These are phyloP conservation scores for Ceriops decandra DNA, from an alignment of 345 rosid species.

Conservation along the genomic window DNA sequence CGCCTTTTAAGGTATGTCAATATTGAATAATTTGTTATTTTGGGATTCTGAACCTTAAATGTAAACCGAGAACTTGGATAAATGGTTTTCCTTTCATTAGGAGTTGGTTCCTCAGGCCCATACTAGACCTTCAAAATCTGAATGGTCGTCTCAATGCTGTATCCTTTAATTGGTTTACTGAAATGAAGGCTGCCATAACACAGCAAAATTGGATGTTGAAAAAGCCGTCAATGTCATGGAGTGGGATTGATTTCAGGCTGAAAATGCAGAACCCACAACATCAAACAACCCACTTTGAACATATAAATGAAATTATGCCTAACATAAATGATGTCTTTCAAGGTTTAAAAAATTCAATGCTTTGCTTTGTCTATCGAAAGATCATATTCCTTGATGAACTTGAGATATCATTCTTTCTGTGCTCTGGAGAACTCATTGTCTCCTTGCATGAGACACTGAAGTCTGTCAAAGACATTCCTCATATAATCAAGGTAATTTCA, in stretches of 20 bases:
- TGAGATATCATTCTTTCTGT: slow-evolving; percentile 81
- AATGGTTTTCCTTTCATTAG: slow-evolving; percentile 40
- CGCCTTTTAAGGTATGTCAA: slow-evolving; percentile 71
- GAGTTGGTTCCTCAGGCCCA: slow-evolving; percentile 97
- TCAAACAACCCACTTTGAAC: not conserved
- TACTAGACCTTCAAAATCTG: slow-evolving; percentile 67
- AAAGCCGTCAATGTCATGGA: not conserved
- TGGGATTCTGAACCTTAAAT: slow-evolving; percentile 9
- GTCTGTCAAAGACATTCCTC: slow-evolving; percentile 78
- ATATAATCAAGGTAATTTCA: slow-evolving; percentile 61
- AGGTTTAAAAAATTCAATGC: not conserved
- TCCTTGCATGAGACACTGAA: slow-evolving; percentile 81
- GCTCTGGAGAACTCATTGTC: slow-evolving; percentile 74
- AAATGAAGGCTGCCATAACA: slow-evolving; percentile 17
- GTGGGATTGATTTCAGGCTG: slow-evolving; percentile 10
- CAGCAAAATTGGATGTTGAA: slow-evolving; percentile 13
- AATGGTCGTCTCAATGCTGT: slow-evolving; percentile 81
- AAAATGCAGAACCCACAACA: not conserved
- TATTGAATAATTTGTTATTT: slow-evolving; percentile 16
- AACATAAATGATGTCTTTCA: not conserved
- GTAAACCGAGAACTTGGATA: slow-evolving; percentile 17
- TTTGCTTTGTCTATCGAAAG: not conserved
- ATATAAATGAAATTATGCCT: not conserved
- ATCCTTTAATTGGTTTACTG: slow-evolving; percentile 47
- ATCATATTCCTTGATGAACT: slow-evolving; percentile 38